These are phyloP conservation scores for Phytophthora boehmeriae DNA, from an alignment of 352 stramenopile species.

Conservation along the genomic window DNA sequence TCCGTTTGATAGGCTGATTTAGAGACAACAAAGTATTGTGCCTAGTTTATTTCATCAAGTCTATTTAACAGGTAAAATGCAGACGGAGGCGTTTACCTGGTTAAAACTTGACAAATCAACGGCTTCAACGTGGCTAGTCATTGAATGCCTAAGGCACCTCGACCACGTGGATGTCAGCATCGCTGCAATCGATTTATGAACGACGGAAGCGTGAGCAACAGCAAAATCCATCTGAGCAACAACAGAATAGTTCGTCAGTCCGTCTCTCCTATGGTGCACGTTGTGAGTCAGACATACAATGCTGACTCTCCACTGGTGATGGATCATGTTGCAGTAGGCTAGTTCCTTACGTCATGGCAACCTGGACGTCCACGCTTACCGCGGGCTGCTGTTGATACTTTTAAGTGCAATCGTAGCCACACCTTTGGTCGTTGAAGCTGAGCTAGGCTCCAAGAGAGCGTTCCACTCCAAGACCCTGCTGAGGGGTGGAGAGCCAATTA, in stretches of 20 bases:
- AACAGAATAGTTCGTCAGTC: not conserved
- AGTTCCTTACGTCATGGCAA: conserved; percentile 48
- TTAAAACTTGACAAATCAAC: too few relatives aligned
- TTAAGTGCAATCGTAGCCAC: conserved; percentile 20
- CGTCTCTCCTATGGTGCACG: conserved; percentile 47
- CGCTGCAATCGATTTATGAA: conserved; percentile 6
- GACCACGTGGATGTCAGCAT: not conserved
- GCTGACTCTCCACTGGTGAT: conserved; percentile 38
- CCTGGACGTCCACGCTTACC: conserved; percentile 46
- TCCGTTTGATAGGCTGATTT: not conserved
- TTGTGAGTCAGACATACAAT: conserved; percentile 38
- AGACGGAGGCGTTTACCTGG: too few relatives aligned
- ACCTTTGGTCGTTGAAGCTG: too few relatives aligned
- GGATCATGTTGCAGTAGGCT: conserved; percentile 35
- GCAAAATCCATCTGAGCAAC: not conserved
- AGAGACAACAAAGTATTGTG: not conserved
- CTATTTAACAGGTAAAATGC: too few relatives aligned
- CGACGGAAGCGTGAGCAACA: conserved; percentile 5
- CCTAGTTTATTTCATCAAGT: too few relatives aligned
- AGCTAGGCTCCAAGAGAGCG: conserved; percentile 25
- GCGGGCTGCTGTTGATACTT: conserved; percentile 40
- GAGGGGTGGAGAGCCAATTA: conserved; percentile 22
- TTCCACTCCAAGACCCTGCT: conserved; percentile 24
- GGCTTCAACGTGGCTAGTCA: not conserved
- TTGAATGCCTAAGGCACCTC: conserved; percentile 6